Evolutionary conservation across 2,329 filamentous ascomycete species (phyloP), one percentile per base, ranked within the genome.

Genomic region (Pseudogymnoascus sp.): DNA sequence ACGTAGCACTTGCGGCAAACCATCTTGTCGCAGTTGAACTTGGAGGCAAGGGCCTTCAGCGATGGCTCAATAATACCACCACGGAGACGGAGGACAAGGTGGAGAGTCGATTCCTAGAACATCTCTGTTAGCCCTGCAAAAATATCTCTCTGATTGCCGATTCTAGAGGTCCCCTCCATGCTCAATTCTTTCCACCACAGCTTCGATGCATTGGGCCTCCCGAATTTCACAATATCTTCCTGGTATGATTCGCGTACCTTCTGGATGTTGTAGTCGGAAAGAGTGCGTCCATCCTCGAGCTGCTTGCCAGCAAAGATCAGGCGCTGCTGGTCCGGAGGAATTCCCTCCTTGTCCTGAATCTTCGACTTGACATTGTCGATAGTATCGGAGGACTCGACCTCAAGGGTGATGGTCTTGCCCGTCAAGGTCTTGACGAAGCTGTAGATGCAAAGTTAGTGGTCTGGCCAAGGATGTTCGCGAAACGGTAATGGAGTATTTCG

Each of bases 1-100:
- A 94, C 91, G 82, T 97, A 97, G 90, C 94, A 99, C 90, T 99
- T 97, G 86, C 94, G 93, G 91, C 94, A 97, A 82, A 97, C 96
- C 89, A 93, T 93, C 89, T 97, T 97, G 73, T 97, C 94, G 90
- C 93, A 97, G 89, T 99, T 97, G 88, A 95, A 97, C 87, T 97
- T 97, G 84, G 89, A 92, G 77, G 93, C 93, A 70, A 97, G 88
- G 73, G 91, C 93, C 89, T 97, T 97, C 75, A 97, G 88, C 75
- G 92, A 97, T 75, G 94, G 94, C 87, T 97, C 93, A 76, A 96
- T 97, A 84, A 97, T 93, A 85, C 93, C 93, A 85, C 93, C 93
- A 85, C 93, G 92, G 75, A 97, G 92, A 84, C 93, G 92, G 81
- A 97, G 92, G 77, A 97, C 93, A 77, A 97, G 82, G 84, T 97